Evolutionary conservation across 2,329 filamentous ascomycete genomes (phyloP), one percentile per base, ranked within the genome.

Genomic region (Coleophoma eucalyptorum): DNA sequence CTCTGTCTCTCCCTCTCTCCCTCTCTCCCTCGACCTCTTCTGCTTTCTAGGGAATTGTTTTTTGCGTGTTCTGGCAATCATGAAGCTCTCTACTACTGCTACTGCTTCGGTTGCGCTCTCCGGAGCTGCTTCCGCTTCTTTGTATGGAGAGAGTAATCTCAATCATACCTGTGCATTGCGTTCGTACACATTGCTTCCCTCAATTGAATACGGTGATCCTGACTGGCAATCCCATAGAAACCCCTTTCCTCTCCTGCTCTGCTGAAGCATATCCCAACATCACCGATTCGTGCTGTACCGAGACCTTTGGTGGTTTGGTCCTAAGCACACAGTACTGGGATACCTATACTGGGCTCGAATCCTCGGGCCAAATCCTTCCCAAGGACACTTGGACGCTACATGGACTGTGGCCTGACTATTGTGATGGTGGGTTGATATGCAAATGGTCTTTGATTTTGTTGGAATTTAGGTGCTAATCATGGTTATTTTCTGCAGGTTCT

Each of bases 271-370:
- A 67, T 20, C 72, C 70, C 1, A 66, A 59, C 33, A 63, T 70
- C 48, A 77, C 80, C 33, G 82, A 87, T 60, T 77, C 77, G 1
- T 87, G 83, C 72, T 87, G 83, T 59, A 73, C 74, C 15, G 83
- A 87, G 69, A 86, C 83, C 0, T 86, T 72, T 57, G 83, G 83
- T 26, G 83, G 83, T 4, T 71, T 87, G 5, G 61, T 86, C 32
- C 70, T 87, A 3, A 71, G 70, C 50, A 87, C 83, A 0, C 83
- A 86, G 56, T 84, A 81, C 65, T 87, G 84, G 84, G 70, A 76
- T 58, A 81, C 79, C 0, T 82, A 83, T 62, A 86, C 84, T 0
- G 83, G 82, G 3, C 71, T 75, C 32, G 83, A 86, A 62, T 62
- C 65, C 12, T 49, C 77, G 50, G 80, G 80, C 10, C 83, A 87